A percentile compares a stretch with the other conserved stretches of the same genome.
Conservation (phyloP, 2,329 filamentous ascomycete species). For the Cercospora sp. region DNA sequence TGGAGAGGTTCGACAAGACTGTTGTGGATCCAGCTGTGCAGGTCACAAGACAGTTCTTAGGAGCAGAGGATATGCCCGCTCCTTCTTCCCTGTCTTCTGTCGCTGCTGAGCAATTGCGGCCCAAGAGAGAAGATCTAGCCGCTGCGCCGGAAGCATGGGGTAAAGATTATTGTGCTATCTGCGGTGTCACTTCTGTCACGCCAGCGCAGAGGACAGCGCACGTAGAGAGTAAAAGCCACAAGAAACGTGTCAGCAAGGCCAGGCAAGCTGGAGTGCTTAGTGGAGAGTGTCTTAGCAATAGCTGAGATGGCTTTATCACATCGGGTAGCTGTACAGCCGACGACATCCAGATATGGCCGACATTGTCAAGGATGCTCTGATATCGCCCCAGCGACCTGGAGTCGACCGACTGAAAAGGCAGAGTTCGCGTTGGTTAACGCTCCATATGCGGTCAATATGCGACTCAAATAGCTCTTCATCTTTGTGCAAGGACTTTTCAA, state of each 20-base stretch:
- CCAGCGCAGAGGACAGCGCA: conserved; percentile 61
- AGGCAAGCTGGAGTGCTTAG: neutral
- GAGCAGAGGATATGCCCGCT: conserved; percentile 54
- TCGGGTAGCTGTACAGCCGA: neutral
- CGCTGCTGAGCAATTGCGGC: conserved; percentile 60
- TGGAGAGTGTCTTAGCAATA: neutral
- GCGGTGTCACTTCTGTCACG: conserved; percentile 58
- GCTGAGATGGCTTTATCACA: neutral
- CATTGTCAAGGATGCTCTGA: too few relatives aligned
- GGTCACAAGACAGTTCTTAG: conserved; percentile 65
- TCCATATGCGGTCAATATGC: too few relatives aligned
- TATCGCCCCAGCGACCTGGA: too few relatives aligned
- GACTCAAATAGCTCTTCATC: too few relatives aligned
- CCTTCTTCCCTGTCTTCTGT: conserved; percentile 61
- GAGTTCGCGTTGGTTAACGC: too few relatives aligned
- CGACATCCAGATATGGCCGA: neutral
- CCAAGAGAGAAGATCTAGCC: conserved; percentile 54
- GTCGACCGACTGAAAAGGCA: too few relatives aligned
- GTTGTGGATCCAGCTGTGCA: conserved; percentile 66
- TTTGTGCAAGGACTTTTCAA: too few relatives aligned
- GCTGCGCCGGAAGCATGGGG: conserved; percentile 50
- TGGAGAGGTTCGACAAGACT: conserved; percentile 59
- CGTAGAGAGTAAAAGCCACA: conserved; percentile 57
- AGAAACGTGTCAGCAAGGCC: conserved; percentile 30
- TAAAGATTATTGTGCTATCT: conserved; percentile 68